Conservation (phyloP, 108 stramenopile species). For the Pseudonitzschia delicatissima region DNA sequence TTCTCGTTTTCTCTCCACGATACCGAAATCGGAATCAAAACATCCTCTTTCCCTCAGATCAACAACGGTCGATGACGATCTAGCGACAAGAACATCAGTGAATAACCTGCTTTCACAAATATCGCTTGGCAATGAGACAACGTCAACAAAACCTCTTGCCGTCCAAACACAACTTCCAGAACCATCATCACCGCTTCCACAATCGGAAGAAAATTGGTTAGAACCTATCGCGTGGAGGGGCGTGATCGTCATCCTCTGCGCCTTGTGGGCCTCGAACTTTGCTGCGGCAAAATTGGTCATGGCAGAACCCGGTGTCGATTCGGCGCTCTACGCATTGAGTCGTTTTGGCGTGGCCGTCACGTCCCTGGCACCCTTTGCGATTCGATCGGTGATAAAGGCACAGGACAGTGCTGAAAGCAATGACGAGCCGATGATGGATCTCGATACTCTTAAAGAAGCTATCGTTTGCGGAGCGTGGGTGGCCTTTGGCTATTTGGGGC, state of each 20-base stretch:
- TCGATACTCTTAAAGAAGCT: conserved; percentile 51
- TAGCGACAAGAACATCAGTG: too few relatives aligned
- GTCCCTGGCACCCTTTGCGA: conserved; percentile 36
- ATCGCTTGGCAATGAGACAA: not conserved
- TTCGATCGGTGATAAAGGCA: conserved; percentile 23
- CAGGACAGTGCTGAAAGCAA: not conserved
- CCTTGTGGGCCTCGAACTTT: conserved; percentile 77
- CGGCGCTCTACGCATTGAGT: conserved; percentile 53
- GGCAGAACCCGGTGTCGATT: conserved; percentile 65
- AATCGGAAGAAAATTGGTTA: conserved; percentile 8
- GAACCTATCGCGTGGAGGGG: conserved; percentile 63
- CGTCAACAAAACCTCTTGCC: not conserved
- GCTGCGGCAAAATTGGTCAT: conserved; percentile 57
- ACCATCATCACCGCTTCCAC: not conserved
- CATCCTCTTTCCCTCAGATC: too few relatives aligned
- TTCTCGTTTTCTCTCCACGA: too few relatives aligned
- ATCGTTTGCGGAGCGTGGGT: conserved; percentile 67
- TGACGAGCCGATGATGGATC: conserved; percentile 28
- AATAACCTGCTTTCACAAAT: too few relatives aligned
- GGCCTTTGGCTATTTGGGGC: conserved; percentile 71
- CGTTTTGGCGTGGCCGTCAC: conserved; percentile 58
- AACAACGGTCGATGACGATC: too few relatives aligned
- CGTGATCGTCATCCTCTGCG: conserved; percentile 56
- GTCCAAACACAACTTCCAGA: not conserved
- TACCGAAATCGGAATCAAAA: too few relatives aligned